phyloP scores from a whole-genome alignment of 2,329 filamentous ascomycete species.

The Cercospora canescens region DNA sequence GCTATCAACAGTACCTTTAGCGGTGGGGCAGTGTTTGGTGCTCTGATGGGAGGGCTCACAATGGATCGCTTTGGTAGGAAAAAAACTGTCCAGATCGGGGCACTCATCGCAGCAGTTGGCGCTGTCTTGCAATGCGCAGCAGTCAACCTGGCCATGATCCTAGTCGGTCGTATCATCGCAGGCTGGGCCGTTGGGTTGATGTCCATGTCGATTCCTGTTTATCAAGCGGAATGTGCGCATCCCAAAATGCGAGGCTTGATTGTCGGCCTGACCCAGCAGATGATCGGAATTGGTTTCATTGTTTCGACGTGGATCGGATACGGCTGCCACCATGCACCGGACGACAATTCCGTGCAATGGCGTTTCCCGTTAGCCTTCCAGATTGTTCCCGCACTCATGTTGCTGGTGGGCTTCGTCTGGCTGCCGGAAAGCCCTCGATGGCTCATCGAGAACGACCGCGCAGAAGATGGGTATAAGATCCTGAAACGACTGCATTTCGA shows the following conservation, averaged over 20 bases:
- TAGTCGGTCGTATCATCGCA: conserved; percentile 59
- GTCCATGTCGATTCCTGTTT: conserved; percentile 62
- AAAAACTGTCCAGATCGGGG: conserved; percentile 61
- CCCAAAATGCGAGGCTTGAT: conserved; percentile 59
- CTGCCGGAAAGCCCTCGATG: conserved; percentile 9
- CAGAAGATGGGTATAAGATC: conserved; percentile 21
- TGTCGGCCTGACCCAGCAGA: conserved; percentile 58
- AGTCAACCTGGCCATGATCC: conserved; percentile 57
- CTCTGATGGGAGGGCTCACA: conserved; percentile 56
- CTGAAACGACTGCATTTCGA: conserved; percentile 55
- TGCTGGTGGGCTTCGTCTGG: conserved; percentile 41
- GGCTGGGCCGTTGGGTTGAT: conserved; percentile 61
- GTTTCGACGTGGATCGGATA: conserved; percentile 57
- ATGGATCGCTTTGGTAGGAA: conserved; percentile 63
- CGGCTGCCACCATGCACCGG: conserved; percentile 42
- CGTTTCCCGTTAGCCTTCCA: conserved; percentile 50
- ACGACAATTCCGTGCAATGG: conserved; percentile 38
- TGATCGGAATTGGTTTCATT: conserved; percentile 59
- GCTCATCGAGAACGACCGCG: conserved; percentile 32
- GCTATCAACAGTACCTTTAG: conserved; percentile 66
- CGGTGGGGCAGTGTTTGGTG: conserved; percentile 58
- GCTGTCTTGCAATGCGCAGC: conserved; percentile 61
- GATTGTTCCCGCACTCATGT: conserved; percentile 45
- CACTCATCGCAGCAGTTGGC: conserved; percentile 58
- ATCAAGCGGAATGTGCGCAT: conserved; percentile 63